Base-by-base conservation (phyloP, 1,139 yeast species). In the Diutina ranongensis region DNA sequence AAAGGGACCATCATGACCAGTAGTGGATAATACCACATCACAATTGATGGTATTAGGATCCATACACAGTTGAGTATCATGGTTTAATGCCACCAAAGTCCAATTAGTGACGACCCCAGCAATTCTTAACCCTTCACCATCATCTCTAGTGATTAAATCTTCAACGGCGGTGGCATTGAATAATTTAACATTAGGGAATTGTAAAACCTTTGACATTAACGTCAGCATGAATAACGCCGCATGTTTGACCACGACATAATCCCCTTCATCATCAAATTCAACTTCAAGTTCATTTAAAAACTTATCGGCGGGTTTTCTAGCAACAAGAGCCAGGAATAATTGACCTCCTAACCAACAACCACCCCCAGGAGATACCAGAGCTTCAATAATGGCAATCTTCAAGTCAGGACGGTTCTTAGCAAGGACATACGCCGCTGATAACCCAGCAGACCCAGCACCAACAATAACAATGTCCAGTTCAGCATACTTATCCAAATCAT, bases 261-360 rank as follows among this genome's bases (percentile, higher is more conserved):
- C 83, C 45, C 88, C 89, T 62, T 83, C 92, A 53, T 83, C 92
- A 52, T 83, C 92, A 57, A 77, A 83, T 36, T 75, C 78, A 49
- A 83, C 68, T 9, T 74, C 80, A 49, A 83, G 62, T 49, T 80
- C 86, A 45, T 77, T 71, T 59, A 83, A 71, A 64, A 83, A 82
- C 52, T 71, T 58, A 50, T 83, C 77, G 22, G 88, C 86, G 13
- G 92, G 92, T 63, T 83, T 83, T 62, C 89, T 74, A 70, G 82
- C 69, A 45, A 83, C 80, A 89, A 82, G 81, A 40, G 89, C 88
- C 32, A 83, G 75, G 62, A 83, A 81, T 52, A 83, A 68, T 61
- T 80, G 87, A n/a, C 89, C 92, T 48, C 87, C 87, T 46, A 83
- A 67, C 82, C 85, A 81, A 51, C 84, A 80, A 22, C 92, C 92